phyloP scores from a whole-genome alignment of 768 basidiomycete species.

The Tephrocybe sp. region DNA sequence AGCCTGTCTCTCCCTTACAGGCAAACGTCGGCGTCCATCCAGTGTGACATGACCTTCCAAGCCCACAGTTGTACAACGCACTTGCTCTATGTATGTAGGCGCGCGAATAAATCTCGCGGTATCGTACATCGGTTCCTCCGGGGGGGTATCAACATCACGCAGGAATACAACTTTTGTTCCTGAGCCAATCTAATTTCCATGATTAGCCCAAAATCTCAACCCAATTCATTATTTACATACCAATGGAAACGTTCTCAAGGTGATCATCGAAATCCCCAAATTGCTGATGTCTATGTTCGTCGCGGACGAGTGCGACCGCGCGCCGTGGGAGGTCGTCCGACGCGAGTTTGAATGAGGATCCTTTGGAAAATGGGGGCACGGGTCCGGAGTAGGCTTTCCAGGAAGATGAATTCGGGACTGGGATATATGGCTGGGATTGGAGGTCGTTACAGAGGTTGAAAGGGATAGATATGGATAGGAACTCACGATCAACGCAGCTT shows the following conservation, averaged over 20 bases:
- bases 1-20: too few species aligned
- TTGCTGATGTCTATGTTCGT: conserved; percentile 48
- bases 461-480: background rate
- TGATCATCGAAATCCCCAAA: conserved; percentile 86
- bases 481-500: conserved; percentile 61
- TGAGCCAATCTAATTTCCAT: conserved; percentile 39
- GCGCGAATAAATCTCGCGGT: too few species aligned
- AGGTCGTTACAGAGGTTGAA: background rate
- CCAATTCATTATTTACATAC: conserved; percentile 23
- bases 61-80: too few species aligned
- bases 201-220: conserved; percentile 17
- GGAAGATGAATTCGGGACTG: conserved; percentile 30
- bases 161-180: conserved; percentile 37
- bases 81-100: too few species aligned
- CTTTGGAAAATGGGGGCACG: conserved; percentile 41
- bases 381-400: conserved; percentile 50
- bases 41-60: too few species aligned
- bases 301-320: conserved; percentile 50
- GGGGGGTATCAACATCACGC: conserved; percentile 14
- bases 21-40: too few species aligned
- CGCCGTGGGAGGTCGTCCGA: conserved; percentile 44
- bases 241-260: conserved; percentile 68
- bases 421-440: conserved; percentile 50
- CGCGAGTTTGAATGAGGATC: conserved; percentile 47
- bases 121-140: too few species aligned